Evolutionary conservation across 2,329 filamentous ascomycete species (phyloP), one percentile per base, ranked within the genome.

Genomic region (Aspergillus uvarum): DNA sequence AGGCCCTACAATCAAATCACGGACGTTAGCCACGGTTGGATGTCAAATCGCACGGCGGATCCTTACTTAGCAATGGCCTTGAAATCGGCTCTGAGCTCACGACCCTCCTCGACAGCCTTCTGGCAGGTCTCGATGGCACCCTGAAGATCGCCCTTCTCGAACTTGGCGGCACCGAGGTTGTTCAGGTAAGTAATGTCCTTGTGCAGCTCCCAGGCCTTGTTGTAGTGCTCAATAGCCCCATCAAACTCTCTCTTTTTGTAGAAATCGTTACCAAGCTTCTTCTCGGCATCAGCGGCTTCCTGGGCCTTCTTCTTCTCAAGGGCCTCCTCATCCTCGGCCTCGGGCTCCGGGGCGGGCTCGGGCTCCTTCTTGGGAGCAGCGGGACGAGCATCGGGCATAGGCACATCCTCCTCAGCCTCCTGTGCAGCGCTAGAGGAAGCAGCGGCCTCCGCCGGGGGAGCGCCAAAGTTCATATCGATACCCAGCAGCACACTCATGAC

Each of bases 221-320:
- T 85, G 83, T 99, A 99, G 81, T 99, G 92, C 73, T 88, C 87
- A 70, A 99, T 97, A 54, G 95, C 95, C 72, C 90, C 87, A 70
- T 98, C 95, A 68, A 99, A 97, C 74, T 97, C 88, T 68, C 92
- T 89, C 86, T 98, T 98, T 88, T 99, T 99, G 85, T 99, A 99
- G 76, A 89, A 89, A 69, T 95, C 92, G 14, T 94, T 99, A 59
- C 95, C 95, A 59, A 96, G 82, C 31, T 89, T 90, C 86, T 99
- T 99, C 80, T 97, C 90, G 75, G 92, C 91, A 70, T 99, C 95
- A 49, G 93, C 95, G 64, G 90, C 91, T 71, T 89, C 91, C 82
- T 98, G 96, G 47, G 92, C 91, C 82, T 95, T 91, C 80, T 90
- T 90, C 79, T 93, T 92, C 62, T 90, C 90, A 58, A 87, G 75